Evolutionary conservation across 768 basidiomycete genomes (phyloP).

Genomic region (Trametes meyenii): DNA sequence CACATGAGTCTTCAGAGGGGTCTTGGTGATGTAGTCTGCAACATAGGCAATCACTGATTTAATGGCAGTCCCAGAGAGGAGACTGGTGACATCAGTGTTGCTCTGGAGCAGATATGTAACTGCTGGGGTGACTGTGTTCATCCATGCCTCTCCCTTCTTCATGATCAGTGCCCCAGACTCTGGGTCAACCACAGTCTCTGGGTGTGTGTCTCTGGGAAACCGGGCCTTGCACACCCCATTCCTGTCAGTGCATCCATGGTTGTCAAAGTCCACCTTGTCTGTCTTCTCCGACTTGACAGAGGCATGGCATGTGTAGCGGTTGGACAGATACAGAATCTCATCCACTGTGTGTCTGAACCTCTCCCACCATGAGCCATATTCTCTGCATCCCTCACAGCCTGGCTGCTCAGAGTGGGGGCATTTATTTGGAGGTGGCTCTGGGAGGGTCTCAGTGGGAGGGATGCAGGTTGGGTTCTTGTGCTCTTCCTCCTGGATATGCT

Average conservation of each 20-base stretch:
- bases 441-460: too few relatives aligned
- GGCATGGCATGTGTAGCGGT: neutral
- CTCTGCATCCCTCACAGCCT: neutral
- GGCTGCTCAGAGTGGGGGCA: neutral
- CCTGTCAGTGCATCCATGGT: neutral
- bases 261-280: neutral
- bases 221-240: neutral
- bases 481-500: too few relatives aligned
- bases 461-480: too few relatives aligned
- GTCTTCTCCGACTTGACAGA: neutral
- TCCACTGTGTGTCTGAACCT: neutral
- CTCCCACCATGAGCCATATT: neutral
- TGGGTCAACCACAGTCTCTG: neutral
- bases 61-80: slow-evolving; percentile 4
- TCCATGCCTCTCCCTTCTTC: slow-evolving; percentile 5
- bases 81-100: slow-evolving; percentile 4
- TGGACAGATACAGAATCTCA: neutral
- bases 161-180: neutral
- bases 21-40: slow-evolving; percentile 1
- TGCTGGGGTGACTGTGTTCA: slow-evolving; percentile 3
- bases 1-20: neutral
- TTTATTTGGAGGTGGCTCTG: too few relatives aligned
- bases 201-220: neutral
- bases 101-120: neutral
- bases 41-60: slow-evolving; percentile 1